Conservation (phyloP, 176 grass and related monocot genomes). For the Neostapfia colusana region DNA sequence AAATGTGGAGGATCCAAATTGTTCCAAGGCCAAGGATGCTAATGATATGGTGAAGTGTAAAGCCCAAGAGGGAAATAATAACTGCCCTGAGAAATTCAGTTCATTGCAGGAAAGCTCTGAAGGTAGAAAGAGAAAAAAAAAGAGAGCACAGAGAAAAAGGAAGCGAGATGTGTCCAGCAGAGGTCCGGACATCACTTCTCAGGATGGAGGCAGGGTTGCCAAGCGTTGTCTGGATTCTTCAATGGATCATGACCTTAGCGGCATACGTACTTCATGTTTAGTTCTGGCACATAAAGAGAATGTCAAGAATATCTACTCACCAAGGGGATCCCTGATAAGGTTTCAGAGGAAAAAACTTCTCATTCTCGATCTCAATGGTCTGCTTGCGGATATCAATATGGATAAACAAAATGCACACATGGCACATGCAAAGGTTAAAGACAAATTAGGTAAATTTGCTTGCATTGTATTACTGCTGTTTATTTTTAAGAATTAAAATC, state of each 20-base stretch:
- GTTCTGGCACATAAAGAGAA: conserved; percentile 34
- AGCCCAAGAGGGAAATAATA: neutral
- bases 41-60: conserved; percentile 9
- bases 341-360: conserved; percentile 72
- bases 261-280: conserved; percentile 19
- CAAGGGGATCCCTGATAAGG: conserved; percentile 48
- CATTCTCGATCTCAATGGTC: conserved; percentile 89
- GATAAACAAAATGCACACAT: conserved; percentile 26
- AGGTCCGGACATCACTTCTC: conserved; percentile 9
- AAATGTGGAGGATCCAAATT: conserved; percentile 25
- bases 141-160: conserved; percentile 12
- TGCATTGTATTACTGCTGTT: conserved; percentile 26
- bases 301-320: conserved; percentile 31
- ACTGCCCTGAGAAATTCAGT: neutral
- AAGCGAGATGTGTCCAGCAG: neutral
- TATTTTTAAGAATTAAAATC: conserved; percentile 9
- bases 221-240: conserved; percentile 1
- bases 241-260: conserved; percentile 15
- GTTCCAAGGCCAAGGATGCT: conserved; percentile 8
- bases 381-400: conserved; percentile 76
- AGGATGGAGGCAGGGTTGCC: neutral
- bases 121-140: conserved; percentile 1
- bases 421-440: conserved; percentile 55
- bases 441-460: conserved; percentile 62
- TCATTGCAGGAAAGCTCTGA: neutral